A percentile compares a stretch with the other conserved stretches of the same genome.
Evolutionary conservation across 352 stramenopile species (phyloP).

Genomic region (Phytophthora meadii): DNA sequence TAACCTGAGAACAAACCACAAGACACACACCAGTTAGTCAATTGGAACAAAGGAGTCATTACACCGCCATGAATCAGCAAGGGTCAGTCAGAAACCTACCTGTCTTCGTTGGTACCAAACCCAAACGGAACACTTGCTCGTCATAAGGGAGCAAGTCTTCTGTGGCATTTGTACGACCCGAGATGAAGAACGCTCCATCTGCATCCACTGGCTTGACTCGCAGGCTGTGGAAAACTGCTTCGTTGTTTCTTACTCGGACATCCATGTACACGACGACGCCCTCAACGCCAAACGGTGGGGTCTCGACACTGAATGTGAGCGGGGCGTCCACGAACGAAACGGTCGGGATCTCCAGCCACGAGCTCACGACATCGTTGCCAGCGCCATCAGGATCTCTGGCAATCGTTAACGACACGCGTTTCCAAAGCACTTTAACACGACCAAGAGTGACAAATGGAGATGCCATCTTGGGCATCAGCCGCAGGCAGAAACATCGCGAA

Average conservation of each 20-base stretch:
- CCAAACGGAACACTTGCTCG: slow-evolving; percentile 67
- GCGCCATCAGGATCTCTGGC: slow-evolving; percentile 30
- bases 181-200: slow-evolving; percentile 79
- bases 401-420: slow-evolving; percentile 62
- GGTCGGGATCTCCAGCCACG: slow-evolving; percentile 65
- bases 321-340: slow-evolving; percentile 76
- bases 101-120: slow-evolving; percentile 79
- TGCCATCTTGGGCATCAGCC: slow-evolving; percentile 51
- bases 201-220: slow-evolving; percentile 76
- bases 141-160: slow-evolving; percentile 80
- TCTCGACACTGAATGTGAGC: slow-evolving; percentile 68
- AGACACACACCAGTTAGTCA: slow-evolving; percentile 8
- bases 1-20: slow-evolving; percentile 49
- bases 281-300: slow-evolving; percentile 78
- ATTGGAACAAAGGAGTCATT: slow-evolving; percentile 1
- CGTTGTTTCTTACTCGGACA: slow-evolving; percentile 77
- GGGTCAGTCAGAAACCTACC: slow-evolving; percentile 42
- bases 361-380: slow-evolving; percentile 67
- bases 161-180: slow-evolving; percentile 73
- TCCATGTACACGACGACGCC: slow-evolving; percentile 63
- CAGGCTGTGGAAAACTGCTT: slow-evolving; percentile 71
- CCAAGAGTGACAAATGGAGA: slow-evolving; percentile 62
- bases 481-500: slow-evolving; percentile 66
- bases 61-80: not conserved
- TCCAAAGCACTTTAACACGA: slow-evolving; percentile 67